phyloP scores from a whole-genome alignment of 495 filamentous ascomycete genomes.

The Aspergillus carlsbadensis region DNA sequence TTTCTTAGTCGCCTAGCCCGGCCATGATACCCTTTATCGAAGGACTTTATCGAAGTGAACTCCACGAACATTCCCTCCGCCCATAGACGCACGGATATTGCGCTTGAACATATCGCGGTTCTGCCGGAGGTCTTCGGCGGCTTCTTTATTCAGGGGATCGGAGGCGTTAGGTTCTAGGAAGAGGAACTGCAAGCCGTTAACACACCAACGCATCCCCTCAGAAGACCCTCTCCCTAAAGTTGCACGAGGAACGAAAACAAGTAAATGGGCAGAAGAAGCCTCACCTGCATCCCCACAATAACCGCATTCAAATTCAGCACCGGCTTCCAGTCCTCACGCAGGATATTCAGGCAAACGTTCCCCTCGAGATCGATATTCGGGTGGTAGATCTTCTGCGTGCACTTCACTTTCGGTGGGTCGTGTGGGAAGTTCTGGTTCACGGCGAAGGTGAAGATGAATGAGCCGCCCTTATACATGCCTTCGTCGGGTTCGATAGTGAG shows the following conservation, averaged over 20 bases:
- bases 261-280: constrained; percentile 16
- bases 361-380: constrained; percentile 98
- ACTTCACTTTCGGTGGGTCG: constrained; percentile 97
- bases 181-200: constrained; percentile 62
- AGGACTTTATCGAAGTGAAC: constrained; percentile 74
- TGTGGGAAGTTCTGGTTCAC: constrained; percentile 96
- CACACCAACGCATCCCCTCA: no score
- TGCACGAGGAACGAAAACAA: not conserved
- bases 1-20: no score
- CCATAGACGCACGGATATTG: constrained; percentile 82
- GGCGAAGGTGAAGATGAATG: constrained; percentile 85
- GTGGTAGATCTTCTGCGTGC: constrained; percentile 97
- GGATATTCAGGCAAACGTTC: constrained; percentile 95
- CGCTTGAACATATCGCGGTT: constrained; percentile 86
- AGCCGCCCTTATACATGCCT: constrained; percentile 92
- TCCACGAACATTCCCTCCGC: constrained; percentile 72
- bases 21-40: constrained; percentile 1
- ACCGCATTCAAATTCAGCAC: constrained; percentile 96
- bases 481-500: constrained; percentile 94
- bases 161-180: constrained; percentile 97
- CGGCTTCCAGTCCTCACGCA: constrained; percentile 98
- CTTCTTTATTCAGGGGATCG: constrained; percentile 97
- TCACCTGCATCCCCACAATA: constrained; percentile 87
- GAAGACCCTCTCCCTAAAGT: not conserved
- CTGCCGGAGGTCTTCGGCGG: constrained; percentile 83